A percentile compares a stretch with the other conserved stretches of the same genome.
These are phyloP conservation scores for Casuarina glauca DNA, from an alignment of 306 rosid species.

Conservation along the genomic window DNA sequence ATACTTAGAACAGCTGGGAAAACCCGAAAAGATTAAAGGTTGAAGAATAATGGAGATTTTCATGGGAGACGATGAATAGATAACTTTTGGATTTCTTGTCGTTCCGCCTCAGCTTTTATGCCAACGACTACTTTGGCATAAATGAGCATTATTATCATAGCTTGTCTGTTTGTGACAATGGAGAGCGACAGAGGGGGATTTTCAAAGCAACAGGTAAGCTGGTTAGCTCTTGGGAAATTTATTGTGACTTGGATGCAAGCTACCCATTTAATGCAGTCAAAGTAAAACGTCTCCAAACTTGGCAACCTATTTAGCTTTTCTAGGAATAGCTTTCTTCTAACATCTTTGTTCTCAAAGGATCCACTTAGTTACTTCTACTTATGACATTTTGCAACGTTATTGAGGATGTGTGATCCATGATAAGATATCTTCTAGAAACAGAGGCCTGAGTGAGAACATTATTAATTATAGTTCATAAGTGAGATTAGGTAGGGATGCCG, in stretches of 20 bases:
- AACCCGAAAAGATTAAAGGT: constrained; percentile 23
- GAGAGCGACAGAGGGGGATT: constrained; percentile 19
- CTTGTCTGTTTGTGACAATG: constrained; percentile 24
- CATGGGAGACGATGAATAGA: constrained; percentile 31
- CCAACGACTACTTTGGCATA: constrained; percentile 21
- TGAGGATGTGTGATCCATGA: background rate
- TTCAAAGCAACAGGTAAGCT: constrained; percentile 41
- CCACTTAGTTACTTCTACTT: background rate
- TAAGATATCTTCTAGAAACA: background rate
- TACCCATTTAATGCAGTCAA: no score
- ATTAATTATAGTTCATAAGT: background rate
- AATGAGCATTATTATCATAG: constrained; percentile 38
- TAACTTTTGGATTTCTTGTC: constrained; percentile 33
- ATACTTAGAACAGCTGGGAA: constrained; percentile 20
- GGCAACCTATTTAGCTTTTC: no score
- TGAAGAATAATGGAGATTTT: constrained; percentile 21
- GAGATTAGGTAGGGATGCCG: background rate
- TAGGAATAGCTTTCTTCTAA: no score
- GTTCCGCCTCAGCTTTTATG: constrained; percentile 33
- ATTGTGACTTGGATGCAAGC: no score
- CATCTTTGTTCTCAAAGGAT: no score
- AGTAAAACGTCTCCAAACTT: no score
- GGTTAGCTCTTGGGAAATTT: background rate
- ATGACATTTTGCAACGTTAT: no score
- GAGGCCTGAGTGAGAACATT: background rate